phyloP scores from a whole-genome alignment of 164 flowering plant species.

The Macadamia tetraphylla region DNA sequence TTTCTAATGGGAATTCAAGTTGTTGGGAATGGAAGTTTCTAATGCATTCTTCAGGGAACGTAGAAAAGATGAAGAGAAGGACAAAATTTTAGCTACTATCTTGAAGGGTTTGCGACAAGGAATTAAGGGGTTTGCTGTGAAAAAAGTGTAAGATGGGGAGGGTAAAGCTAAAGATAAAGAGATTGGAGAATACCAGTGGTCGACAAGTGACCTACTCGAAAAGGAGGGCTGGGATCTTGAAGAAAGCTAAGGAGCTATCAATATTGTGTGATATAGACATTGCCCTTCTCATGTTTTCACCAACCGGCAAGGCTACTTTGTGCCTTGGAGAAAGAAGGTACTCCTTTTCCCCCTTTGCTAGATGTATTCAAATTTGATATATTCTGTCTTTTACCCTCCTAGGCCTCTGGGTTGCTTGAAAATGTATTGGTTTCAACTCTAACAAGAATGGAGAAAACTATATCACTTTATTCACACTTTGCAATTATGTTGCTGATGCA shows the following conservation, averaged over 20 bases:
- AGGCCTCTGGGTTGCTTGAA: not conserved
- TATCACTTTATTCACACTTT: not conserved
- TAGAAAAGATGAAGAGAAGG: not conserved
- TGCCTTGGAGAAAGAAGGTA: constrained; percentile 55
- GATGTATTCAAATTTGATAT: not conserved
- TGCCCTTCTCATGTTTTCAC: constrained; percentile 59
- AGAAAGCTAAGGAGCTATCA: constrained; percentile 59
- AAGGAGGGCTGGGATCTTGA: constrained; percentile 48
- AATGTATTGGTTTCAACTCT: not conserved
- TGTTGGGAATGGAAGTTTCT: not conserved
- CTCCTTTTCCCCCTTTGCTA: not conserved
- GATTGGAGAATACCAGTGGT: constrained; percentile 47
- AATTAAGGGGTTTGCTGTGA: not conserved
- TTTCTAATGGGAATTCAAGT: not conserved
- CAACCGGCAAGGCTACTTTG: constrained; percentile 47
- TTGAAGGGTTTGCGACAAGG: not conserved
- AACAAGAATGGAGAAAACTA: not conserved
- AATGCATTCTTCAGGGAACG: not conserved
- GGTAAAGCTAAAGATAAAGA: constrained; percentile 62
- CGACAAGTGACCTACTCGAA: constrained; percentile 62
- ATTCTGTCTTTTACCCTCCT: not conserved
- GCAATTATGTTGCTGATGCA: not conserved
- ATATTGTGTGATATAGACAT: constrained; percentile 58
- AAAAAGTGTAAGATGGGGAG: constrained; percentile 52
- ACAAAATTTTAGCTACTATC: not conserved